A percentile compares a stretch with the other conserved stretches of the same genome.
phyloP scores from a whole-genome alignment of 1,284 basidiomycete species.

The Sanguinoderma infundibulare region DNA sequence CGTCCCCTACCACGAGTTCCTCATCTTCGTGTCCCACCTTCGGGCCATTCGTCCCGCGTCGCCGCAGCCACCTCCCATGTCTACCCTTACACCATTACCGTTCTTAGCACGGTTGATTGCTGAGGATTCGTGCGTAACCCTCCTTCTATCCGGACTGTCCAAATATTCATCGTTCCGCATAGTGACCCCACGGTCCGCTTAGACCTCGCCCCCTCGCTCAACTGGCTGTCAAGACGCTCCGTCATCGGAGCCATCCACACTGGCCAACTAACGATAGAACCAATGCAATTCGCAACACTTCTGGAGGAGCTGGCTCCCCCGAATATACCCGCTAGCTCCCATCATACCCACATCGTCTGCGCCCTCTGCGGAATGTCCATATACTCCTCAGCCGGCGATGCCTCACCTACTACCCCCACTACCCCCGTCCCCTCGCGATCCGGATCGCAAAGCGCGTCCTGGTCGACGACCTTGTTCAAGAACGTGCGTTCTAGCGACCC shows the following conservation, averaged over 20 bases:
- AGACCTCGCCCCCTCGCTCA: constrained; percentile 92
- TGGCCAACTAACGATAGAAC: constrained; percentile 91
- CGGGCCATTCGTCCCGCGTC: constrained; percentile 71
- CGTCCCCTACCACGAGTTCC: constrained; percentile 86
- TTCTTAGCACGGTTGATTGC: constrained; percentile 83
- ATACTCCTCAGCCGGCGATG: constrained; percentile 28
- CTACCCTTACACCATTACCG: constrained; percentile 76
- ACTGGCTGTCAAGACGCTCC: constrained; percentile 91
- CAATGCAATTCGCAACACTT: constrained; percentile 62
- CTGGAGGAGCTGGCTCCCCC: constrained; percentile 55
- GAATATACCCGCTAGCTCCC: constrained; percentile 48
- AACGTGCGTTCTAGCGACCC: constrained; percentile 44
- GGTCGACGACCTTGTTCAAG: constrained; percentile 64
- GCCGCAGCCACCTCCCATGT: constrained; percentile 63
- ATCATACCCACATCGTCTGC: constrained; percentile 51
- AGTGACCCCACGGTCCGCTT: constrained; percentile 93
- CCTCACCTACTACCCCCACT: constrained; percentile 32
- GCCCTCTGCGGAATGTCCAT: constrained; percentile 79
- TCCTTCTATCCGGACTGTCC: constrained; percentile 14
- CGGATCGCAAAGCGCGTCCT: constrained; percentile 43
- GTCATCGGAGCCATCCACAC: constrained; percentile 86
- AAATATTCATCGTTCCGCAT: constrained; percentile 14
- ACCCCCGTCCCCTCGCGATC: constrained; percentile 33
- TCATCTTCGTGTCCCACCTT: constrained; percentile 82
- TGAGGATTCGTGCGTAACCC: constrained; percentile 87